These are phyloP conservation scores for Fusarium floridanum DNA, from an alignment of 2,329 filamentous ascomycete species.

Conservation along the genomic window DNA sequence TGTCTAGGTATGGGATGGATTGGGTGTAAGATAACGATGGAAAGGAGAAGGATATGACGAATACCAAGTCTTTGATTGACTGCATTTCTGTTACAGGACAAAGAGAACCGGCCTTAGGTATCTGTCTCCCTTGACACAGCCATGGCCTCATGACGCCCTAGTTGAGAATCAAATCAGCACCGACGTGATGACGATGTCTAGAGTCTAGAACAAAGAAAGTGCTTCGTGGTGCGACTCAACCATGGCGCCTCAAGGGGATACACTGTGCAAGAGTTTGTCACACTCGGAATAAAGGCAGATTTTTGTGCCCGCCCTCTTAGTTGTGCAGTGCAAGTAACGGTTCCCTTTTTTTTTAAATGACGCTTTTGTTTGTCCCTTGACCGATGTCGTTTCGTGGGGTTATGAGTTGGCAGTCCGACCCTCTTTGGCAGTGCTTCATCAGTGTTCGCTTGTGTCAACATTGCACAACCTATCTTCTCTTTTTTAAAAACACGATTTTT, in stretches of 20 bases:
- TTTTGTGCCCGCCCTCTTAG: not conserved
- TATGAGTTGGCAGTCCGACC: not conserved
- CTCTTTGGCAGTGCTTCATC: constrained; percentile 17
- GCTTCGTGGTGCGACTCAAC: constrained; percentile 22
- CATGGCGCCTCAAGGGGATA: constrained; percentile 10
- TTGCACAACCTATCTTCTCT: not conserved
- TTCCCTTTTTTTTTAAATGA: not conserved
- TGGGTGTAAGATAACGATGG: constrained; percentile 21
- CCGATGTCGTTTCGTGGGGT: not conserved
- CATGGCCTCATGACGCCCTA: not conserved
- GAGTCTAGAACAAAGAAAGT: constrained; percentile 37
- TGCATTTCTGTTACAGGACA: constrained; percentile 6
- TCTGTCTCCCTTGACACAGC: not conserved
- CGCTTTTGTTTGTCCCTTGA: not conserved
- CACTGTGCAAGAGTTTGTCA: constrained; percentile 22
- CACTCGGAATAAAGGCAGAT: constrained; percentile 17
- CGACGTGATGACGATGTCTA: constrained; percentile 10
- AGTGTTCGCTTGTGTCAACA: constrained; percentile 7
- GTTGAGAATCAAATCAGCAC: not conserved
- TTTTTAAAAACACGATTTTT: too few species aligned
- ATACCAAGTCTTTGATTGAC: constrained; percentile 29
- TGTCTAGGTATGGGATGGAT: not conserved
- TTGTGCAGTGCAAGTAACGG: not conserved
- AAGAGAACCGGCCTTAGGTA: constrained; percentile 14
- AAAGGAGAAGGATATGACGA: constrained; percentile 11